Evolutionary conservation across 306 rosid genomes (phyloP), one percentile per base, ranked within the genome.

Genomic region (Medicago ruthenica): DNA sequence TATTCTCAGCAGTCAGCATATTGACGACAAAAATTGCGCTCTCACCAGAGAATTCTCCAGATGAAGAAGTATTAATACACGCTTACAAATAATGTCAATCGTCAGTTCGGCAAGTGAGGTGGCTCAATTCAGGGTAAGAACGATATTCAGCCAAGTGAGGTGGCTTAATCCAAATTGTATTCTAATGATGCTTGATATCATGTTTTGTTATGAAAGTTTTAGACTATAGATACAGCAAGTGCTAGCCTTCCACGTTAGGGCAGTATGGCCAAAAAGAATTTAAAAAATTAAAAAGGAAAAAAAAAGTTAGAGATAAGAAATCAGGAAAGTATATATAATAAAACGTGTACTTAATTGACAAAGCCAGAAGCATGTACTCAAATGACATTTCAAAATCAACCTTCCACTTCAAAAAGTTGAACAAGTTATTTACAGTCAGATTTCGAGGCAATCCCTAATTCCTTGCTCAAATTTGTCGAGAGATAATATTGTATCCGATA

Each of bases 401-500:
- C 54, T 78, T 63, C 76, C 84, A 36, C 67, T 48, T 78, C 10
- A 37, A 67, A 81, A 77, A 58, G 62, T 55, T 70, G 37, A 67
- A 53, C 50, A 59, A 4, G 62, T 75, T 22, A 61, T 55, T 71
- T 66, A 59, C 59, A 40, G 59, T 84, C 82, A 95, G 81, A 83
- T 75, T 87, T 90, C 97, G 76, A 95, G 96, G 81, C 97, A 92
- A 74, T 92, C 91, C 86, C 74, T 92, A 72, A 95, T 81, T 82
- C 97, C 99, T 83, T 88, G 90, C 88, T 95, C 97, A 89, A 95
- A 92, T 72, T 89, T 90, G 86, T 90, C 93, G 4, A 95, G 91
- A 83, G 83, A 87, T 55, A 96, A 83, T 73, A 95, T 67, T 76
- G 97, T 81, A 81, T 90, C 90, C 74, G 67, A 78, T 21, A 95